phyloP scores from a whole-genome alignment of 805 yeast species.

The Teunomyces stri region DNA sequence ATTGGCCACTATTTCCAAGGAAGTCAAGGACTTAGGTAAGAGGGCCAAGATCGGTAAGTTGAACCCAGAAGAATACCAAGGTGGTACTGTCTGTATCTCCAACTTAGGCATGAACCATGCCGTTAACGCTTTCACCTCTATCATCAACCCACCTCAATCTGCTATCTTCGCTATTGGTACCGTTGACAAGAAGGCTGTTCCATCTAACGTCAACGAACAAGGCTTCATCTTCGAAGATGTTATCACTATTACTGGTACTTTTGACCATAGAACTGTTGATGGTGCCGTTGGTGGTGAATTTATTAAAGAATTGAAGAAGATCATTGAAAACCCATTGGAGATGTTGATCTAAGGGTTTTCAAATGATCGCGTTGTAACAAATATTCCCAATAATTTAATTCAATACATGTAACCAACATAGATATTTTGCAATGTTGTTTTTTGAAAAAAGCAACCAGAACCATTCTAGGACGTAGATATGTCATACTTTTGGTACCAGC shows the following conservation, averaged over 20 bases:
- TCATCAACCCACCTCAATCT: slow-evolving; percentile 96
- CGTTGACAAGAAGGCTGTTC: slow-evolving; percentile 86
- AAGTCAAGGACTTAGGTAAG: slow-evolving; percentile 89
- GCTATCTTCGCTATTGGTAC: slow-evolving; percentile 95
- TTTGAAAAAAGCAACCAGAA: no score
- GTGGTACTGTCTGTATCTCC: slow-evolving; percentile 98
- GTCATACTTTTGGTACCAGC: no score
- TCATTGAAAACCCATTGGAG: slow-evolving; percentile 95
- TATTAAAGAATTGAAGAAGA: slow-evolving; percentile 87
- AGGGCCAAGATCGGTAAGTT: slow-evolving; percentile 94
- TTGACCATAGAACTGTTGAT: slow-evolving; percentile 96
- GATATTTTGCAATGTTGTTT: not conserved
- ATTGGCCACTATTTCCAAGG: slow-evolving; percentile 72
- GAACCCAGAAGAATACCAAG: slow-evolving; percentile 96
- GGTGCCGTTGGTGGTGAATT: slow-evolving; percentile 98
- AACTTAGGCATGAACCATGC: slow-evolving; percentile 99
- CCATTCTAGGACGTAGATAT: no score
- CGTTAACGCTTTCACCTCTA: slow-evolving; percentile 88
- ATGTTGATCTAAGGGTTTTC: slow-evolving; percentile 65
- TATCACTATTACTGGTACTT: slow-evolving; percentile 91
- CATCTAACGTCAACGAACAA: slow-evolving; percentile 84
- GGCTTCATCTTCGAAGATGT: slow-evolving; percentile 92
- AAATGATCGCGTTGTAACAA: not conserved
- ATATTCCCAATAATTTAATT: not conserved
- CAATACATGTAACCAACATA: slow-evolving; percentile 1